Evolutionary conservation across 352 stramenopile species (phyloP), one percentile per base, ranked within the genome.

Genomic region (Phytophthora melonis): DNA sequence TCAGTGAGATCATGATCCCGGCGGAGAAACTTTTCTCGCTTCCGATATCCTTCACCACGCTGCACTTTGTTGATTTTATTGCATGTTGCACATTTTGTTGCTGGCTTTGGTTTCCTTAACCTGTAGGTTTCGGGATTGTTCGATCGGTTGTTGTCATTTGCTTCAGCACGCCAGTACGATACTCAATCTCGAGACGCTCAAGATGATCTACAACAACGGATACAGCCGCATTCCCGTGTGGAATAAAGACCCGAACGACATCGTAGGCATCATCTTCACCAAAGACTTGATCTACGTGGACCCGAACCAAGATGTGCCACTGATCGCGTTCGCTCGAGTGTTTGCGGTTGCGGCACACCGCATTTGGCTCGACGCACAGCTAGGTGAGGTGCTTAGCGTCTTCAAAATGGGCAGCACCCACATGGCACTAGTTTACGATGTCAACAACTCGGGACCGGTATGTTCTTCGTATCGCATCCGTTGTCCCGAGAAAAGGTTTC

Each of bases 161-260:
- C 25, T 57, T 58, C 49, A 63, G 36, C 45, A 90, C 88, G 72
- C 79, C 49, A 84, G 74, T 19, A 88, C 79, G 2, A 80, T 65
- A 60, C 77, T 92, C 34, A 83, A 76, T 57, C 56, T 92, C 34
- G 74, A 91, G 32, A 78, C 79, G 23, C 82, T 94, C 76, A 89
- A 91, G 73, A 73, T 77, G 43, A 93, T 98, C 55, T 91, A 98
- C 59, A 92, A 97, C 72, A 93, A 75, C 43, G 94, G 96, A 52
- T 99, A 98, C 79, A 98, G 87, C 59, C 92, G 97, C 58, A 98
- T 99, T 52, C 97, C 97, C 0, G 97, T 99, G 13, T 99, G 96
- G 78, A 91, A 97, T 69, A 98, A 98, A 19, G 93, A 99, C 75
- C 94, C 94, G 57, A 97, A 99, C 80, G 97, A 98, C 70, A 94